phyloP scores from a whole-genome alignment of 2,329 filamentous ascomycete genomes.

The Magnaporthales sp. region DNA sequence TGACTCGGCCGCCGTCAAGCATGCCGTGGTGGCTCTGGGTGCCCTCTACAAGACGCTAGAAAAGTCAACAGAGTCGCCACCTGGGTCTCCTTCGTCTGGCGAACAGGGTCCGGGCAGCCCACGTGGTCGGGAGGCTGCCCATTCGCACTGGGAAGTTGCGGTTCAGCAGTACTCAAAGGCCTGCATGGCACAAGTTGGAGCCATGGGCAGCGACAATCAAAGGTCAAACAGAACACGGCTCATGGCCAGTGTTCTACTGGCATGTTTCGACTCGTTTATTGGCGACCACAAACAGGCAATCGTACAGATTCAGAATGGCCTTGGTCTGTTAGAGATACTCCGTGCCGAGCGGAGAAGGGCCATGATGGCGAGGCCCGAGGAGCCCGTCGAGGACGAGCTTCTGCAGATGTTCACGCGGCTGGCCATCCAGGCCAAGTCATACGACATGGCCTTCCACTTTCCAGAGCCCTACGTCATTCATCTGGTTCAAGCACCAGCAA shows the following conservation, averaged over 20 bases:
- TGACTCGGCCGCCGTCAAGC: constrained; percentile 49
- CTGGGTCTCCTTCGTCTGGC: constrained; percentile 27
- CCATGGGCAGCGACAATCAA: constrained; percentile 35
- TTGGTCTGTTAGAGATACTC: constrained; percentile 44
- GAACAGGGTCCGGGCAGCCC: constrained; percentile 19
- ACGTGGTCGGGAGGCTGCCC: neutral
- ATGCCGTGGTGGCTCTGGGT: constrained; percentile 57
- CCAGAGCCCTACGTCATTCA: constrained; percentile 52
- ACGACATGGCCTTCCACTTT: constrained; percentile 61
- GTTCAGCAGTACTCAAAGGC: constrained; percentile 51
- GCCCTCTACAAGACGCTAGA: constrained; percentile 60
- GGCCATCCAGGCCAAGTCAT: constrained; percentile 57
- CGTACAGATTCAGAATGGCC: constrained; percentile 49
- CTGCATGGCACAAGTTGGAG: constrained; percentile 28
- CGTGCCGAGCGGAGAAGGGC: constrained; percentile 34
- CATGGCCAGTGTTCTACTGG: constrained; percentile 57
- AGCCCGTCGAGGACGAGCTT: constrained; percentile 48
- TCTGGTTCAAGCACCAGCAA: constrained; percentile 21
- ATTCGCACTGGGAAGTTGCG: constrained; percentile 48
- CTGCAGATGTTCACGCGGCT: constrained; percentile 55
- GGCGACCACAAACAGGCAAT: constrained; percentile 56
- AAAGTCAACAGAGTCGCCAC: constrained; percentile 42
- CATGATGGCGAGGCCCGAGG: constrained; percentile 30
- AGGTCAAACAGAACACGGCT: constrained; percentile 43
- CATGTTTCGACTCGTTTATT: constrained; percentile 61